These are phyloP conservation scores for Spergularia bocconei DNA, from an alignment of 148 eudicot genomes.

Conservation along the genomic window DNA sequence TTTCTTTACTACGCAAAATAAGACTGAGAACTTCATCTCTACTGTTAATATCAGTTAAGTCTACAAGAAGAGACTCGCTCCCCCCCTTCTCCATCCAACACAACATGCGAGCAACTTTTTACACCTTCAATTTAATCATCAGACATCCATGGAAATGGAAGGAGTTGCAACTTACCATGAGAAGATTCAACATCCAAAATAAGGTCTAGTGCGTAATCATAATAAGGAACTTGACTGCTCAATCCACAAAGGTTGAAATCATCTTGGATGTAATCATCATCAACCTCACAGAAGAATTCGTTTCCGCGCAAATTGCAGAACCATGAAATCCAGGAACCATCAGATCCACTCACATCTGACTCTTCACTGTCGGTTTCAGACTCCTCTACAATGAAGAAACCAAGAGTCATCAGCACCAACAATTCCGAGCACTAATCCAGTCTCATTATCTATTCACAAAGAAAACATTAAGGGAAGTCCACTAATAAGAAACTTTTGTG, in stretches of 20 bases:
- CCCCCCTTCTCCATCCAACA: background rate
- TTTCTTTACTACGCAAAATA: background rate
- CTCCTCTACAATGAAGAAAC: conserved; percentile 45
- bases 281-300: conserved; percentile 72
- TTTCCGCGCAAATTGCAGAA: conserved; percentile 71
- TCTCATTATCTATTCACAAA: conserved; percentile 12
- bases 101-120: background rate
- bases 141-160: background rate
- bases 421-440: conserved; percentile 4
- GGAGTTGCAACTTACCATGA: conserved; percentile 39
- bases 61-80: background rate
- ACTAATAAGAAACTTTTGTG: background rate
- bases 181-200: conserved; percentile 72
- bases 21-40: background rate
- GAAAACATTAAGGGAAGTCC: background rate
- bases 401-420: conserved; percentile 18
- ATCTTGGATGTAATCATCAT: conserved; percentile 77
- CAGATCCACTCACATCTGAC: conserved; percentile 71
- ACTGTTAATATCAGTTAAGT: background rate
- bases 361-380: conserved; percentile 72
- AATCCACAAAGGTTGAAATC: conserved; percentile 75
- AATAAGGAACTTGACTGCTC: conserved; percentile 74
- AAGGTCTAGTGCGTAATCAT: conserved; percentile 60
- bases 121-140: background rate
- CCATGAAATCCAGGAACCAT: conserved; percentile 81